These are phyloP conservation scores for Gossypium arboreum DNA, from an alignment of 345 rosid genomes.

Conservation along the genomic window DNA sequence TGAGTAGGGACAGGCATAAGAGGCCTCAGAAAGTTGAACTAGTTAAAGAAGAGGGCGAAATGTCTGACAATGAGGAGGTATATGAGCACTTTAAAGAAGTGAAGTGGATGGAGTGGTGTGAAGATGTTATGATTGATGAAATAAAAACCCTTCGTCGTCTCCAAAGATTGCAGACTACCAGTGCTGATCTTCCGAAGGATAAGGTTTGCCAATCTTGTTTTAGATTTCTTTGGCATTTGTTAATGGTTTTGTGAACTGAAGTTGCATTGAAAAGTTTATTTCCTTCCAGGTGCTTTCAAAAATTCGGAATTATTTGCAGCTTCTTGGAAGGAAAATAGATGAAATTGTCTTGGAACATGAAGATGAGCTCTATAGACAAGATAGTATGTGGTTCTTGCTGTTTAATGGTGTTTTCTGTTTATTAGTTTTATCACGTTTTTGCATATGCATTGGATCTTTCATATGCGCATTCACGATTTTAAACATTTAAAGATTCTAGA, in stretches of 20 bases:
- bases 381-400: slow-evolving; percentile 51
- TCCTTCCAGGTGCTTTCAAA: slow-evolving; percentile 74
- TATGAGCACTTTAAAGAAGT: slow-evolving; percentile 96
- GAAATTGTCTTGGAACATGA: slow-evolving; percentile 68
- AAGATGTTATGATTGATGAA: slow-evolving; percentile 81
- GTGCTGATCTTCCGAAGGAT: slow-evolving; percentile 95
- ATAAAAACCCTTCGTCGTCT: slow-evolving; percentile 78
- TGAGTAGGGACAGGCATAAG: slow-evolving; percentile 46
- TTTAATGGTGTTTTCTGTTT: background rate
- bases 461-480: background rate
- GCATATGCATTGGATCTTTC: background rate
- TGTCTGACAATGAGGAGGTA: slow-evolving; percentile 93
- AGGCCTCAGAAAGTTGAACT: slow-evolving; percentile 67
- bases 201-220: slow-evolving; percentile 36
- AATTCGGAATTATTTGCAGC: slow-evolving; percentile 90
- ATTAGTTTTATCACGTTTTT: background rate
- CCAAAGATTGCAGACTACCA: slow-evolving; percentile 82
- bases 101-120: slow-evolving; percentile 99
- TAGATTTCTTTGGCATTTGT: background rate
- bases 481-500: background rate
- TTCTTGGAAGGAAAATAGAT: slow-evolving; percentile 82
- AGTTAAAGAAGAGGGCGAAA: slow-evolving; percentile 97
- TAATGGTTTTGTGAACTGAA: background rate
- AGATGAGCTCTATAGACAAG: slow-evolving; percentile 67
- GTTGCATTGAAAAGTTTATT: background rate